These are phyloP conservation scores for Anacardium occidentale DNA, from an alignment of 345 rosid genomes.

Conservation along the genomic window DNA sequence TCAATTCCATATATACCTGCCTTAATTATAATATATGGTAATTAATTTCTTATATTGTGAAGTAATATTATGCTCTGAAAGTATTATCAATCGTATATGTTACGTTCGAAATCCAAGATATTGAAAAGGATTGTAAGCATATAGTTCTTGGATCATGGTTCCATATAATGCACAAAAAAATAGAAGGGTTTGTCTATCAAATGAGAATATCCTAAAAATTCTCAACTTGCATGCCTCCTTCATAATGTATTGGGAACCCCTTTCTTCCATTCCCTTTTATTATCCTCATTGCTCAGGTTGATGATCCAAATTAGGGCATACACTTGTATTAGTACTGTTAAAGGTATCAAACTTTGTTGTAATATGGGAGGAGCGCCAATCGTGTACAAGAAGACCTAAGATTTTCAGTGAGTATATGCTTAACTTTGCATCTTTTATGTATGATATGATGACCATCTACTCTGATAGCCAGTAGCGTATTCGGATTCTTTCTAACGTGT, in stretches of 20 bases:
- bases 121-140: slow-evolving; percentile 30
- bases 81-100: slow-evolving; percentile 4
- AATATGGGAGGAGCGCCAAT: not conserved
- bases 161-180: slow-evolving; percentile 12
- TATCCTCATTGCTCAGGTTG: slow-evolving; percentile 9
- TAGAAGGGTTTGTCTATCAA: not conserved
- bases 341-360: not conserved
- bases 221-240: slow-evolving; percentile 9
- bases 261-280: not conserved
- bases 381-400: slow-evolving; percentile 20
- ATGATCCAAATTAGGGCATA: slow-evolving; percentile 28
- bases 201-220: slow-evolving; percentile 27
- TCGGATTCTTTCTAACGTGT: slow-evolving; percentile 27
- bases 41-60: too few relatives aligned
- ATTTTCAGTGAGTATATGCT: slow-evolving; percentile 31
- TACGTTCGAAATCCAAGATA: slow-evolving; percentile 22
- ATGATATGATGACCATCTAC: not conserved
- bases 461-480: slow-evolving; percentile 6
- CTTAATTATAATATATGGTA: too few relatives aligned
- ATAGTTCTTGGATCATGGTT: slow-evolving; percentile 28
- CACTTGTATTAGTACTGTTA: slow-evolving; percentile 10
- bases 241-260: slow-evolving; percentile 7
- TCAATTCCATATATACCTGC: slow-evolving; percentile 11
- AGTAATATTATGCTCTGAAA: too few relatives aligned
- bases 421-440: slow-evolving; percentile 24